Evolutionary conservation across 352 stramenopile species (phyloP).

Genomic region (Phytopythium ostracodes): DNA sequence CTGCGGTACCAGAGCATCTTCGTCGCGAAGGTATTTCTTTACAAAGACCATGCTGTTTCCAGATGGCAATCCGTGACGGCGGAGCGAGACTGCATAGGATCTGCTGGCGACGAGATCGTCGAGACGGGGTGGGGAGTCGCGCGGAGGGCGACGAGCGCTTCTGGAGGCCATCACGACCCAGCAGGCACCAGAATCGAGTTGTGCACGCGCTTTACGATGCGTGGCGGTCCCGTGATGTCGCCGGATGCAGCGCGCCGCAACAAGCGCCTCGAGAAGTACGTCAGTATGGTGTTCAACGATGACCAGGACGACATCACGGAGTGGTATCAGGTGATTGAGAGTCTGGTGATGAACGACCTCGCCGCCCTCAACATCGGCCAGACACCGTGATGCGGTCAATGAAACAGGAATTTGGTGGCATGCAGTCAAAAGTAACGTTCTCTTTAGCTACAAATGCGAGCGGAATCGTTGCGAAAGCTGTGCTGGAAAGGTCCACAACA

Average conservation of each 20-base stretch:
- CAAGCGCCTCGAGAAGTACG: neutral
- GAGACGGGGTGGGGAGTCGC: neutral
- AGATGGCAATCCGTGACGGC: neutral
- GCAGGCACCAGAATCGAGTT: neutral
- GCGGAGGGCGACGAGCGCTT: neutral
- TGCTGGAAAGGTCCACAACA: too few species aligned
- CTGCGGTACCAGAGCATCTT: neutral
- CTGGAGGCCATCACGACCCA: neutral
- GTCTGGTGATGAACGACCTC: neutral
- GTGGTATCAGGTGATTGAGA: constrained; percentile 1
- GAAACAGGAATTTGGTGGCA: too few species aligned
- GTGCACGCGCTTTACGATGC: neutral
- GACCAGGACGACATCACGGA: neutral
- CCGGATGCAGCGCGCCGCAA: neutral
- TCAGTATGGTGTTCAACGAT: neutral
- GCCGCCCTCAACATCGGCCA: neutral
- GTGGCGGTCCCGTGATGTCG: neutral
- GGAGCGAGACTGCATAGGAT: neutral
- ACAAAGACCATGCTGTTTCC: neutral
- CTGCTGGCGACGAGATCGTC: neutral
- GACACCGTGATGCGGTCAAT: neutral
- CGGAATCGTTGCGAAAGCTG: too few species aligned
- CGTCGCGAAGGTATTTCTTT: constrained; percentile 34
- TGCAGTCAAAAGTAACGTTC: too few species aligned
- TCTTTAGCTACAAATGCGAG: too few species aligned